Percentiles rank a stretch among this genome's conserved stretches.
Conservation (phyloP, 352 stramenopile species). For the Phytophthora colocasiae region DNA sequence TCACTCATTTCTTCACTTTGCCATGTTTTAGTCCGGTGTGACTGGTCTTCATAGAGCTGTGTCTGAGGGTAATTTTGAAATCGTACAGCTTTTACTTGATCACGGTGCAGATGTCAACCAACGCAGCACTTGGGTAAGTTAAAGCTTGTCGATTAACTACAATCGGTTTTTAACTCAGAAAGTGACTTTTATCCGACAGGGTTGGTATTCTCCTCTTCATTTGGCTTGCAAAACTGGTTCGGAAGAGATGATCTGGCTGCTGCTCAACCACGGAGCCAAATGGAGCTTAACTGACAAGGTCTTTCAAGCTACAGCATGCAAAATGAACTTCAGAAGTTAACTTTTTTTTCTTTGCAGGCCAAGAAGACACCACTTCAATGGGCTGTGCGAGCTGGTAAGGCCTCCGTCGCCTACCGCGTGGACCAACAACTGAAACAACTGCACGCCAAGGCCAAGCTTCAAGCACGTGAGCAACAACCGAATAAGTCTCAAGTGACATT, state of each 20-base stretch:
- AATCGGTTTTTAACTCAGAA: neutral
- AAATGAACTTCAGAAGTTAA: too few species aligned
- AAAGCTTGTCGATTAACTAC: neutral
- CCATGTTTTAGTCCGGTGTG: constrained; percentile 55
- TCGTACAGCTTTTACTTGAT: constrained; percentile 56
- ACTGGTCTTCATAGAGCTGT: constrained; percentile 75
- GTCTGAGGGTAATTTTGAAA: constrained; percentile 43
- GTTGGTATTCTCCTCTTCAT: constrained; percentile 83
- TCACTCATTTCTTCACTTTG: constrained; percentile 3
- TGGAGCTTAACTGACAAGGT: constrained; percentile 74
- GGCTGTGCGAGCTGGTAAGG: constrained; percentile 70
- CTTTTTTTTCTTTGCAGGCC: constrained; percentile 16
- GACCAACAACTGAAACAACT: constrained; percentile 83
- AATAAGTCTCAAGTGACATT: constrained; percentile 37
- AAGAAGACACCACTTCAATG: constrained; percentile 81
- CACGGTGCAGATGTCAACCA: constrained; percentile 61
- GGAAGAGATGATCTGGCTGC: constrained; percentile 66
- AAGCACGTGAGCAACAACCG: constrained; percentile 34
- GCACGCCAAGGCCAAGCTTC: constrained; percentile 50
- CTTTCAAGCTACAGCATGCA: neutral
- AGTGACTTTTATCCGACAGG: constrained; percentile 27
- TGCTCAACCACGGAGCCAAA: constrained; percentile 66
- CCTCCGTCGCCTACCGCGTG: constrained; percentile 74
- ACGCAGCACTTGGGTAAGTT: constrained; percentile 66
- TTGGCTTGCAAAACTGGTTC: constrained; percentile 75